Evolutionary conservation across 805 yeast species (phyloP), one percentile per base, ranked within the genome.

Genomic region (Lachancea fermentati): DNA sequence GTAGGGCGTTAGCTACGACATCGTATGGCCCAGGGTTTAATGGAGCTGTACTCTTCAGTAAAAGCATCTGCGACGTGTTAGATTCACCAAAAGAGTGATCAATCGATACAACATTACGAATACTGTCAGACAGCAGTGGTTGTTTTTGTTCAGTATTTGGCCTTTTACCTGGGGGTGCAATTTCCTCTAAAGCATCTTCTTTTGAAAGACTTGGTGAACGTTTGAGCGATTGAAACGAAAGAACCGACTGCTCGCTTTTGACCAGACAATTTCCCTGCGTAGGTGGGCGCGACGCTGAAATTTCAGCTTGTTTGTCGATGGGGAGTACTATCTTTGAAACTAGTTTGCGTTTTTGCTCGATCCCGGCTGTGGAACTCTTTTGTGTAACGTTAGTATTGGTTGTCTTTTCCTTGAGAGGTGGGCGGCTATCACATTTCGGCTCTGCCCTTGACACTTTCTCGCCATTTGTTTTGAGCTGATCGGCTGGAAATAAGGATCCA

Each of bases 331-430:
- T 19, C 30, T 37, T 26, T 3, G 36, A 15, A 16, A 32, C 26
- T 4, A 15, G 8, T 16, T 15, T 14, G 6, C 15, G 30, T 34
- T 33, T 39, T 13, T 8, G 15, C 8, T 25, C 36, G 6, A 17
- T 32, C 13, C 22, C 19, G 7, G 17, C n/a, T 13, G 15, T 13
- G 24, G 24, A 3, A 14, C 29, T 22, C 17, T 24, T 19, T 5
- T 22, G 14, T 18, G 6, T 32, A 11, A 14, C 22, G 14, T 32
- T 36, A 12, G 43, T 38, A 19, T 50, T 50, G 8, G 44, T 28
- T 17, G 49, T 39, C 26, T 48, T 50, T 14, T 44, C 42, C 13
- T 42, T 39, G 18, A 50, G 32, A 24, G 55, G 50, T 48, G 48
- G 53, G 52, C 58, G 55, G 50, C 47, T 44, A 42, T 36, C 38